phyloP scores from a whole-genome alignment of 2,329 filamentous ascomycete genomes.

The Emmonsiellopsis sp. region DNA sequence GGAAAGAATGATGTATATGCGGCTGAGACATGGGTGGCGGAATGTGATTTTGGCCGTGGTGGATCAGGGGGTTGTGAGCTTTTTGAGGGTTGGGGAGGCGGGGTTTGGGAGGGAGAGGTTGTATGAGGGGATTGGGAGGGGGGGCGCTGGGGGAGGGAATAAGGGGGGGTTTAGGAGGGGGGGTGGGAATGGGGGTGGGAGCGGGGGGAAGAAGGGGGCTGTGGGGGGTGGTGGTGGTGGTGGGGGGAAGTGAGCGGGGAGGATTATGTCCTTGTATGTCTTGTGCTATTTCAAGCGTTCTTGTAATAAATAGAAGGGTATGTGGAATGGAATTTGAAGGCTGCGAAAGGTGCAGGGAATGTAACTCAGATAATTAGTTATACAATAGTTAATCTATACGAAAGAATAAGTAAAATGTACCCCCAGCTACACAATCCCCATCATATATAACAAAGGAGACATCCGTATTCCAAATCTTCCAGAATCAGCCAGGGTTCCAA shows the following conservation, averaged over 20 bases:
- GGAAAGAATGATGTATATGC: slow-evolving; percentile 55
- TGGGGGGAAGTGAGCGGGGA: slow-evolving; percentile 23
- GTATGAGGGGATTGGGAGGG: slow-evolving; percentile 40
- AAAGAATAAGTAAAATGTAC: no score
- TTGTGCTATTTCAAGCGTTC: no score
- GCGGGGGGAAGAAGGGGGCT: slow-evolving; percentile 17
- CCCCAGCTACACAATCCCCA: no score
- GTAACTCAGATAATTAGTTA: no score
- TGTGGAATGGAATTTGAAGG: no score
- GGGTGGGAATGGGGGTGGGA: slow-evolving; percentile 13
- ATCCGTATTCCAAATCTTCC: no score
- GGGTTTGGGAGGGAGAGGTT: slow-evolving; percentile 69
- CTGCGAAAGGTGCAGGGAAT: no score
- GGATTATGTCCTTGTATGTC: no score
- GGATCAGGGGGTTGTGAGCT: slow-evolving; percentile 83
- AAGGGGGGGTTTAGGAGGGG: slow-evolving; percentile 12
- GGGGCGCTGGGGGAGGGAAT: slow-evolving; percentile 21
- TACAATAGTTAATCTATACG: no score
- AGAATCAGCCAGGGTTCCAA: no score
- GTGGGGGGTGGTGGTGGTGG: slow-evolving; percentile 15
- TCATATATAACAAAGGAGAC: no score
- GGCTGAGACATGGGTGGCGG: slow-evolving; percentile 73
- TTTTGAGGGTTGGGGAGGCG: slow-evolving; percentile 69
- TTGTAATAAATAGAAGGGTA: no score
- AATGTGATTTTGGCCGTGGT: slow-evolving; percentile 82